A percentile compares a stretch with the other conserved stretches of the same genome.
These are phyloP conservation scores for Globisporangium cylindrosporum DNA, from an alignment of 352 stramenopile genomes.

Conservation along the genomic window DNA sequence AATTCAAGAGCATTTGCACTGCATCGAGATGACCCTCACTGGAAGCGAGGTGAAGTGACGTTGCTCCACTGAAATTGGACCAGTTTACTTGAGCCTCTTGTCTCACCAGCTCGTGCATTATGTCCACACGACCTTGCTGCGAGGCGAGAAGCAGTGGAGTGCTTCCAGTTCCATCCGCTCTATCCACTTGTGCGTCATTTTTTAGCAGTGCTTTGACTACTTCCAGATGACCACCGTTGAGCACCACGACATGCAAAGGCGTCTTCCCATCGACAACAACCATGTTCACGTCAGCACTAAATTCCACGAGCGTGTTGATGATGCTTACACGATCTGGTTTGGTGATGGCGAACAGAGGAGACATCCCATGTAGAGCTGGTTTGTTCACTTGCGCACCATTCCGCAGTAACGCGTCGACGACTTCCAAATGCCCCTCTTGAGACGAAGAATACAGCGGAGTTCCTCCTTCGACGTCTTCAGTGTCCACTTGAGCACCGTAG, in stretches of 20 bases:
- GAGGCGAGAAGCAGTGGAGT: neutral
- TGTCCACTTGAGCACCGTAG: constrained; percentile 2
- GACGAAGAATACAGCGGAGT: constrained; percentile 3
- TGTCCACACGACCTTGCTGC: neutral
- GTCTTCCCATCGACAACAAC: neutral
- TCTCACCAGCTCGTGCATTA: neutral
- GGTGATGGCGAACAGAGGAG: neutral
- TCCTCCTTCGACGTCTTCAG: neutral
- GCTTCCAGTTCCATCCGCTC: neutral
- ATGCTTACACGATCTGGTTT: neutral
- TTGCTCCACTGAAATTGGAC: neutral
- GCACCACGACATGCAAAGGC: neutral
- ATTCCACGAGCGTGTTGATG: neutral
- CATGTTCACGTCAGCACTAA: constrained; percentile 1
- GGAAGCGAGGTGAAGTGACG: neutral
- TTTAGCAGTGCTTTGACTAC: neutral
- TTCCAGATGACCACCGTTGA: neutral
- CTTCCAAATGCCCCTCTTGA: neutral
- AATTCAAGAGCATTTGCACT: constrained; percentile 7
- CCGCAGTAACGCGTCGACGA: neutral
- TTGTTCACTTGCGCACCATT: neutral
- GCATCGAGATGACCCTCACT: neutral
- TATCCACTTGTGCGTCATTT: neutral
- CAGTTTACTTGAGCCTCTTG: neutral
- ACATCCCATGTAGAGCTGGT: neutral